A percentile compares a stretch with the other conserved stretches of the same genome.
phyloP scores from a whole-genome alignment of 2,329 filamentous ascomycete species.

The Xylariaceae sp. region DNA sequence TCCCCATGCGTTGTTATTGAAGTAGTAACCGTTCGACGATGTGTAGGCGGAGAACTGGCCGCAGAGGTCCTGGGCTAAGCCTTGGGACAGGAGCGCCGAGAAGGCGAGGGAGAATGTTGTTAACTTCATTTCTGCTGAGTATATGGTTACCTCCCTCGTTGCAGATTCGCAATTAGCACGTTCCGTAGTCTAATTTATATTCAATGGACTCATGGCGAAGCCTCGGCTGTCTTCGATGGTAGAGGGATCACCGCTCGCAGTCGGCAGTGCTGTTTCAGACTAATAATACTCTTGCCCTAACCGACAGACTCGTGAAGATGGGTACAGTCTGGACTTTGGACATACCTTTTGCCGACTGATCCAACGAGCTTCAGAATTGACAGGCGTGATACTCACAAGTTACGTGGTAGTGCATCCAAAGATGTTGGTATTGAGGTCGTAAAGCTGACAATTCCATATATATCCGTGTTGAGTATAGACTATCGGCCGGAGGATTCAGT shows the following conservation, averaged over 20 bases:
- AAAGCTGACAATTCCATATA: too few relatives aligned
- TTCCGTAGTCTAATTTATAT: not conserved
- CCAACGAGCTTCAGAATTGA: too few relatives aligned
- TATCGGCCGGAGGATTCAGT: too few relatives aligned
- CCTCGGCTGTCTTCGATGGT: not conserved
- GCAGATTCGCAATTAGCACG: not conserved
- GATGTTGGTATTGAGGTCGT: too few relatives aligned
- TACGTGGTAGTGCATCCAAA: too few relatives aligned
- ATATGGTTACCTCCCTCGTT: not conserved
- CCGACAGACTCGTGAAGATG: too few relatives aligned
- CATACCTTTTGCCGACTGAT: too few relatives aligned
- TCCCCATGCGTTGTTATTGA: slow-evolving; percentile 21
- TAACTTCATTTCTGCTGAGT: slow-evolving; percentile 13
- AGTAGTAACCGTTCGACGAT: slow-evolving; percentile 11
- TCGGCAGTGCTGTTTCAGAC: not conserved
- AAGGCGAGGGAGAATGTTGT: slow-evolving; percentile 1
- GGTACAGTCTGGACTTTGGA: too few relatives aligned
- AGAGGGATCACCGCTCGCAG: too few relatives aligned
- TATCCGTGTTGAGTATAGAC: too few relatives aligned
- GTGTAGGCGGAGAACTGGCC: slow-evolving; percentile 12
- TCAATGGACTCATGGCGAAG: not conserved
- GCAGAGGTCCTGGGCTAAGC: slow-evolving; percentile 15
- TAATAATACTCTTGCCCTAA: too few relatives aligned
- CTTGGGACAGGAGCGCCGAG: slow-evolving; percentile 8
- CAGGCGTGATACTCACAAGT: too few relatives aligned